Evolutionary conservation across 495 filamentous ascomycete genomes (phyloP), one percentile per base, ranked within the genome.

Genomic region (Aspergillus affinis): DNA sequence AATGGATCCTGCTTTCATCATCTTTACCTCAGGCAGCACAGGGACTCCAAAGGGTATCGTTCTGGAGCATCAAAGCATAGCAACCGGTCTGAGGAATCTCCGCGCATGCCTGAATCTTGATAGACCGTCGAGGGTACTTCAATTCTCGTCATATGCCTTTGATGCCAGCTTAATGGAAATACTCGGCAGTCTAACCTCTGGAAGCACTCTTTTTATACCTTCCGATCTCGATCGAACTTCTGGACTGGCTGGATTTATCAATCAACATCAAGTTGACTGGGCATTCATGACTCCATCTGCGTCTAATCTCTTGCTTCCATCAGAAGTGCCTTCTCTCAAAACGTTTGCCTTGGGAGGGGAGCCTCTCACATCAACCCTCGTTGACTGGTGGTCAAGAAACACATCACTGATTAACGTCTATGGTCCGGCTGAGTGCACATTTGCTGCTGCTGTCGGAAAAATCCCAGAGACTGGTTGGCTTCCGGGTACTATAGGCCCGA

Each of bases 1-100:
- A 17, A 18, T 46, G n/a, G 69, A 71, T 56, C 55, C 62, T 36
- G 63, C 65, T 6, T 78, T 67, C 58, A 56, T 75, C 1, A 67
- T 78, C 10, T 77, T 75, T 49, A 78, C 72, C 9, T 72, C 68
- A 15, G 76, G 75, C 1, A 68, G 61, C 30, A 77, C 75, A 0
- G 76, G 75, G 5, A 55, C 61, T 41, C 76, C 76, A 17, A 79
- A 79, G 48, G 73, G 72, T 9, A 65, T 66, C 0, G 45, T 75
- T 5, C 53, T 71, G n/a, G 60, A 68, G 27, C 76, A 78, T 61
- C 30, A 54, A 15, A 51, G 55, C 36, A 64, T 70, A 30, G 63
- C 61, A 63, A 54, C 15, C 56, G 61, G 1, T 62, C 47, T 49
- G 20, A 49, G 3, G 10, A 19, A 36, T 8, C 26, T 36, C 12